phyloP scores from a whole-genome alignment of 441 rosid genomes.

The Populus trichocarpa region DNA sequence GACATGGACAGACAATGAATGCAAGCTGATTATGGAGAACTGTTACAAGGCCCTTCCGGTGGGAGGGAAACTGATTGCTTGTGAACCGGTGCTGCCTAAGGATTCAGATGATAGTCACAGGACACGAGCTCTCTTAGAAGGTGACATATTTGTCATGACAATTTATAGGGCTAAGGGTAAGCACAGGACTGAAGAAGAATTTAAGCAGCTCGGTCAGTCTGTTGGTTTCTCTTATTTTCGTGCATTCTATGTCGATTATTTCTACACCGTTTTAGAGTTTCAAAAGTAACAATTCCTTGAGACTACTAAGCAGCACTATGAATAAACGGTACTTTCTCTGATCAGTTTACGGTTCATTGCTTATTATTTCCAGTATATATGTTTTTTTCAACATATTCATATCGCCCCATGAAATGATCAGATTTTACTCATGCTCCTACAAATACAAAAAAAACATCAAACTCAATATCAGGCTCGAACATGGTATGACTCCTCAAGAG shows the following conservation, averaged over 20 bases:
- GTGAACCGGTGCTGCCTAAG: conserved; percentile 77
- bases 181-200: conserved; percentile 71
- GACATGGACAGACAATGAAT: conserved; percentile 79
- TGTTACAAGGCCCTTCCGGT: conserved; percentile 69
- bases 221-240: conserved; percentile 58
- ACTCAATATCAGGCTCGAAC: no score
- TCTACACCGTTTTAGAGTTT: conserved; percentile 68
- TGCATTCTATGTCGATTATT: conserved; percentile 52
- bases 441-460: background rate
- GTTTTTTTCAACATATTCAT: background rate
- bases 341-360: background rate
- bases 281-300: conserved; percentile 38
- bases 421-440: background rate
- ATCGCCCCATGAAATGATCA: background rate
- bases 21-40: conserved; percentile 71
- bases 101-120: conserved; percentile 61
- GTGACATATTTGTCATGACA: conserved; percentile 83
- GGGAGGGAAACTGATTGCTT: conserved; percentile 80
- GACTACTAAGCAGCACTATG: background rate
- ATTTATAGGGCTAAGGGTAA: conserved; percentile 76
- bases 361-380: background rate
- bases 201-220: conserved; percentile 51
- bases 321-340: background rate
- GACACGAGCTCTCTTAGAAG: conserved; percentile 71
- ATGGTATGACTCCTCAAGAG: no score